These are phyloP conservation scores for Quillaja saponaria DNA, from an alignment of 306 rosid species.

Conservation along the genomic window DNA sequence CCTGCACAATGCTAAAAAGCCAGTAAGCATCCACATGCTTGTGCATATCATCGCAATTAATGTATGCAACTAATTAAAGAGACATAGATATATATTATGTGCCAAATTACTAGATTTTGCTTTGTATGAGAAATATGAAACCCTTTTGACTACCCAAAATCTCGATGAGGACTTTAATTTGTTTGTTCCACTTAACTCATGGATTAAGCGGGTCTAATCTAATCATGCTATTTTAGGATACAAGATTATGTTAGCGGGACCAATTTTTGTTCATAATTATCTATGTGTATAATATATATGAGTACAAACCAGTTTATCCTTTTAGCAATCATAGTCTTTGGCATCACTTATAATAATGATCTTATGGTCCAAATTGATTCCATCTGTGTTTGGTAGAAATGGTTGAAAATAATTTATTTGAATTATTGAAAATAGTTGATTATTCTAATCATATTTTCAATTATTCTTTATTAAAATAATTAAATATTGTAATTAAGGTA, in stretches of 20 bases:
- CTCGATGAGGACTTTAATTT: too few relatives aligned
- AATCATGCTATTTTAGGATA: conserved; percentile 42
- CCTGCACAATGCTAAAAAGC: too few relatives aligned
- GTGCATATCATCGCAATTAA: conserved; percentile 40
- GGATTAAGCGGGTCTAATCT: conserved; percentile 32
- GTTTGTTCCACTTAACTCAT: too few relatives aligned
- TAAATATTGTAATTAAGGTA: too few relatives aligned
- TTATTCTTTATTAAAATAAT: too few relatives aligned
- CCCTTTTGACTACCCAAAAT: conserved; percentile 30
- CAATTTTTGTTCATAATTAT: conserved; percentile 42
- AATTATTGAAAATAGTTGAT: too few relatives aligned
- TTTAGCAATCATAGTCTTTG: conserved; percentile 18
- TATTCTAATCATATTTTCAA: too few relatives aligned
- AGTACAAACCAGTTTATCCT: conserved; percentile 34
- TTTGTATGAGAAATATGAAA: conserved; percentile 29
- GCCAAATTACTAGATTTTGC: conserved; percentile 41
- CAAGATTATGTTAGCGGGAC: conserved; percentile 52
- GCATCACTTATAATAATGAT: too few relatives aligned
- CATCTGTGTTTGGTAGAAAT: too few relatives aligned
- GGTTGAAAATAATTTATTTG: too few relatives aligned
- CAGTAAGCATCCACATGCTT: conserved; percentile 51
- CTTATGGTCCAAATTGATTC: too few relatives aligned
- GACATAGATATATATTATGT: conserved; percentile 41
- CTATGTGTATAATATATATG: conserved; percentile 36
- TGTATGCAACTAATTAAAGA: conserved; percentile 56